Base-by-base conservation (phyloP, 192 early-diverging fungal genomes). In the Nowakowskiella sp. region DNA sequence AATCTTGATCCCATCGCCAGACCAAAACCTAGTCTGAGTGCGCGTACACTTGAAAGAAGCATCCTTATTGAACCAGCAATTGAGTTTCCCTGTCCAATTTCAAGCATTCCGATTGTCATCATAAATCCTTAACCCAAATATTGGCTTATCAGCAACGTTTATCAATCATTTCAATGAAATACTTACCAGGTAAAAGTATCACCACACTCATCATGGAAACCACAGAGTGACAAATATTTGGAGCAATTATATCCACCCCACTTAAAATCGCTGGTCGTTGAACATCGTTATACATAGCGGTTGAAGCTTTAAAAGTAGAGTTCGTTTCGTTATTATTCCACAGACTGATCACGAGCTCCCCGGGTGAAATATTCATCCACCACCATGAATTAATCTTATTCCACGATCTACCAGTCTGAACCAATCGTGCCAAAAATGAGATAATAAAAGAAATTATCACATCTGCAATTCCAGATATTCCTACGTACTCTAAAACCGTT, bases 31-130 rank as follows among this genome's bases (percentile, higher is more conserved):
- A 63, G 39, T 42, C 52, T 63, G n/a, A 63, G 21, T 1, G 61
- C 52, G 28, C 61, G 42, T 9, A 63, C 29, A 32, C 56, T 57
- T 0, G 61, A 47, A 30, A 52, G 54, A 44, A 63, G 58, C 61
- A 63, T 63, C 27, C 61, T 23, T 23, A 63, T 56, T 1, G 47
- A 36, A 6, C 61, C 61, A 3, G 61, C 61, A 8, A 63, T 56
- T 2, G 54, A 46, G 31, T 63, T 55, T 1, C 27, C 26, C 22
- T 43, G 47, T 19, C 61, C 61, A 26, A 63, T 31, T 32, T 63
- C 61, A 29, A 63, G 27, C 61, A 63, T 63, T 8, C 53, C 61
- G n/a, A 63, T 31, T 1, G 61, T 63, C 29, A 45, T 50, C 29
- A 39, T 39, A 39, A 39, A 39, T 19, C 36, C 36, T 39, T n/a